Conservation (phyloP, 2,329 filamentous ascomycete species). For the Ophiocordyceps australis region DNA sequence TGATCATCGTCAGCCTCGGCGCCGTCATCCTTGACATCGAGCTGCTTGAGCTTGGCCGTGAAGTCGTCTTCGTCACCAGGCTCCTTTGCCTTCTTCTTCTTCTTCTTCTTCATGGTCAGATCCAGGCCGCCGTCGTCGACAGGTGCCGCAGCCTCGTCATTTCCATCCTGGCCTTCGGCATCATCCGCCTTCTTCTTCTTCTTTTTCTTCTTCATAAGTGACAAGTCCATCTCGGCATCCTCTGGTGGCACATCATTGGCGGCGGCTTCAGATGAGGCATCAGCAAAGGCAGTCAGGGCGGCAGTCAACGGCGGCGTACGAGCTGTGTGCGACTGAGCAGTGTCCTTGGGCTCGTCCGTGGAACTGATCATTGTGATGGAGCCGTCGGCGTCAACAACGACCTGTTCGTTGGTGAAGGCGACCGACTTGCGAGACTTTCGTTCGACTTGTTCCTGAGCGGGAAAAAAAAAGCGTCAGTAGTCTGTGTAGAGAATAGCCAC, state of each 20-base stretch:
- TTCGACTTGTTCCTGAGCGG: constrained; percentile 16
- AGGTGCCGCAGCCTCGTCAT: constrained; percentile 24
- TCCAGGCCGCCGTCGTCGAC: constrained; percentile 34
- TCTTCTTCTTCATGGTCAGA: constrained; percentile 70
- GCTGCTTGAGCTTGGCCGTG: constrained; percentile 41
- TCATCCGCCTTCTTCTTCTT: constrained; percentile 24
- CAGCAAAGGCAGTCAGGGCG: constrained; percentile 37
- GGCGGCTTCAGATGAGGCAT: constrained; percentile 21
- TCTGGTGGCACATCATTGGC: constrained; percentile 25
- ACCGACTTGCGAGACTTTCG: constrained; percentile 82
- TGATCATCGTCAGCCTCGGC: constrained; percentile 26
- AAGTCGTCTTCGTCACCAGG: constrained; percentile 45
- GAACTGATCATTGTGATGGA: constrained; percentile 61
- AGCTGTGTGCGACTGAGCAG: constrained; percentile 61
- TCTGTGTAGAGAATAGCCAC: no score
- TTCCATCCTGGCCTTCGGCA: constrained; percentile 27
- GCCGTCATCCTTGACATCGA: constrained; percentile 49
- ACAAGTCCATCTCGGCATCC: constrained; percentile 35
- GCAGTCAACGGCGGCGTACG: constrained; percentile 43
- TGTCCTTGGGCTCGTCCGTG: constrained; percentile 58
- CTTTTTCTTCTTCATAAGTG: constrained; percentile 79
- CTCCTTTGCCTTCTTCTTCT: constrained; percentile 40
- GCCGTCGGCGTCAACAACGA: constrained; percentile 80
- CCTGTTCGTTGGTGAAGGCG: constrained; percentile 74
- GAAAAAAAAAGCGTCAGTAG: constrained; percentile 6